Percentiles rank a stretch among this genome's conserved stretches.
Evolutionary conservation across 2,329 filamentous ascomycete species (phyloP).

Genomic region (Stachybotrys elegans): DNA sequence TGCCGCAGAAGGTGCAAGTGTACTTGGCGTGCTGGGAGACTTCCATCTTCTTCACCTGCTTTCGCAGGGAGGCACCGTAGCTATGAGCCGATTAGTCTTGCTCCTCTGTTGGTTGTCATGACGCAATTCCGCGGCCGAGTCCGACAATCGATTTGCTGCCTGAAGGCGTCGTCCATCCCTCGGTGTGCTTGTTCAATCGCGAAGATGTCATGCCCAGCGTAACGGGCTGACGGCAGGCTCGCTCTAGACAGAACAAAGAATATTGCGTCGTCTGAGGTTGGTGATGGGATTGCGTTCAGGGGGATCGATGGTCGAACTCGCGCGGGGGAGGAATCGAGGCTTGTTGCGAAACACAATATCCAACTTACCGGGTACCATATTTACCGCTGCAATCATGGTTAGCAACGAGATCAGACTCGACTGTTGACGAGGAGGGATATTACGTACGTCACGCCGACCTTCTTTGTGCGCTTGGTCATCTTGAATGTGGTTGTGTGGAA

Average conservation of each 20-base stretch:
- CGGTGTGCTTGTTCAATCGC: too few species aligned
- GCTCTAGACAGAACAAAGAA: too few species aligned
- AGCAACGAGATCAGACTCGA: constrained; percentile 15
- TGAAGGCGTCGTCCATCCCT: too few species aligned
- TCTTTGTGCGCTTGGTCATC: constrained; percentile 94
- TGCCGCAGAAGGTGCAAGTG: constrained; percentile 97
- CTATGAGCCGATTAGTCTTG: constrained; percentile 39
- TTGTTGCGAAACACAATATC: too few species aligned
- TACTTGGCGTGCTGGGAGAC: constrained; percentile 97
- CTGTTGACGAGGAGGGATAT: constrained; percentile 7
- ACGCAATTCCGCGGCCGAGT: too few species aligned
- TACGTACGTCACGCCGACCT: constrained; percentile 84
- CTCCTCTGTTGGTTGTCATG: not conserved
- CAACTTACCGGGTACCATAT: constrained; percentile 90
- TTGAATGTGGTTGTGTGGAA: constrained; percentile 48
- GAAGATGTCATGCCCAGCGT: too few species aligned
- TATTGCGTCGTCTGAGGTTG: too few species aligned
- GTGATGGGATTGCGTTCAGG: too few species aligned
- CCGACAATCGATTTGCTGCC: too few species aligned
- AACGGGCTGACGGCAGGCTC: too few species aligned
- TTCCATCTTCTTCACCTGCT: constrained; percentile 98
- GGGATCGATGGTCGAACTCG: too few species aligned
- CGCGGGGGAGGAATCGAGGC: too few species aligned
- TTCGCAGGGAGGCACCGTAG: constrained; percentile 98
- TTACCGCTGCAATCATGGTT: constrained; percentile 54